Evolutionary conservation across 257 asterid genomes (phyloP), one percentile per base, ranked within the genome.

Genomic region (Salvia rosmarinus): DNA sequence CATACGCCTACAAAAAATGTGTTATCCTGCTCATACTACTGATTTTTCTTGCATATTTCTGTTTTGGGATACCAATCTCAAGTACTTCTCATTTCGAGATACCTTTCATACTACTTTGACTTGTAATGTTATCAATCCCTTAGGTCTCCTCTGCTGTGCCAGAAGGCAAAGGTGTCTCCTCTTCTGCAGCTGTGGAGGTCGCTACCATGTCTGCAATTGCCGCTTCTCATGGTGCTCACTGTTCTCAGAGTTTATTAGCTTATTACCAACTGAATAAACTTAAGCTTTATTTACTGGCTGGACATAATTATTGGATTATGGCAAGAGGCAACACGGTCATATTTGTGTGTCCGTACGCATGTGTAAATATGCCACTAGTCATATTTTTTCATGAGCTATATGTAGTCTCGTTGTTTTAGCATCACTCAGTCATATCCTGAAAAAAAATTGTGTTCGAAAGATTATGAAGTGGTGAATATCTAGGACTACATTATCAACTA

Each of bases 141-240:
- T 70, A 95, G 99, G 99, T 95, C 74, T 95, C 99, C 77, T 95
- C 99, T 50, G 95, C 98, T 68, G 99, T 95, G 64, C 99, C 99
- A 0, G 99, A 95, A 84, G 99, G 99, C 78, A 95, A 95, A 85
- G 99, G 99, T 14, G 99, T 94, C 67, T 91, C 98, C 20, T 89
- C 99, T 54, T 95, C 99, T 66, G 99, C 99, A 68, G 81, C 98
- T 67, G 87, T 95, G 83, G 99, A 95, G 80, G 98, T 95, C 52
- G 99, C 99, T 60, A 89, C 96, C 75, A 89, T 94, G 98, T 91
- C 96, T 77, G 98, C 96, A 8, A 74, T 91, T 52, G 96, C 93
- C 72, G 95, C 99, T 71, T 85, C 98, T 74, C 89, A 91, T 75
- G 99, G 99, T 94, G 74, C 81, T 43, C 72, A 37, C 17, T 1